A percentile compares a stretch with the other conserved stretches of the same genome.
Conservation (phyloP, 768 basidiomycete genomes). For the Coprinellus micaceus region DNA sequence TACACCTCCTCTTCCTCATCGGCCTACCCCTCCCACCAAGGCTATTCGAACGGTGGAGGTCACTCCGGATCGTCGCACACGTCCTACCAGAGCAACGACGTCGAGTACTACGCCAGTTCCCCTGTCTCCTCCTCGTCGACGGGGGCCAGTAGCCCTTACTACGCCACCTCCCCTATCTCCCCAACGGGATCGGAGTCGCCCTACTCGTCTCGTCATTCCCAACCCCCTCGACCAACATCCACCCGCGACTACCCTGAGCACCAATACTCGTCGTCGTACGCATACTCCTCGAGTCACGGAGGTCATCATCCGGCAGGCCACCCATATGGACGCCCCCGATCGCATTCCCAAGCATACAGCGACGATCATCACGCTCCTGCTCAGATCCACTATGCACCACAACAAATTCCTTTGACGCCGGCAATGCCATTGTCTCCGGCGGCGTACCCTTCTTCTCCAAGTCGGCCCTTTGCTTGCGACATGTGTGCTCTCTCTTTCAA, state of each 20-base stretch:
- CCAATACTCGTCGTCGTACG: conserved; percentile 35
- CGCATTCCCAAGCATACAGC: conserved; percentile 38
- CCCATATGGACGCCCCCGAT: conserved; percentile 34
- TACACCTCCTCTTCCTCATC: background rate
- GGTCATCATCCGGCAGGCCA: conserved; percentile 26
- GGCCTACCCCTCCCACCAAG: background rate
- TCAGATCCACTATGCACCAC: conserved; percentile 12
- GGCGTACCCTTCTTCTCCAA: conserved; percentile 53
- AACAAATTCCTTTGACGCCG: conserved; percentile 31
- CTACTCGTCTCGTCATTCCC: conserved; percentile 15
- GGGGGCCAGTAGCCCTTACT: conserved; percentile 3
- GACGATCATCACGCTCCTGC: conserved; percentile 14
- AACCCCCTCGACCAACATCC: conserved; percentile 29
- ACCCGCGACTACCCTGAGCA: conserved; percentile 31
- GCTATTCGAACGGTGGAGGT: background rate
- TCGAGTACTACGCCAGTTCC: conserved; percentile 3
- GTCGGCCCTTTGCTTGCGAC: conserved; percentile 64
- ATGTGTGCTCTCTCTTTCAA: conserved; percentile 81
- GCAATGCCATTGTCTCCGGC: conserved; percentile 23
- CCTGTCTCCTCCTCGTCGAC: conserved; percentile 1
- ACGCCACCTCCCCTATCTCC: conserved; percentile 7
- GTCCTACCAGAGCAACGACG: background rate
- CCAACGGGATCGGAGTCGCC: conserved; percentile 5
- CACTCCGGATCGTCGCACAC: background rate
- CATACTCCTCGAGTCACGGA: conserved; percentile 30